These are phyloP conservation scores for Stemphylium beticola DNA, from an alignment of 2,329 filamentous ascomycete genomes.

Conservation along the genomic window DNA sequence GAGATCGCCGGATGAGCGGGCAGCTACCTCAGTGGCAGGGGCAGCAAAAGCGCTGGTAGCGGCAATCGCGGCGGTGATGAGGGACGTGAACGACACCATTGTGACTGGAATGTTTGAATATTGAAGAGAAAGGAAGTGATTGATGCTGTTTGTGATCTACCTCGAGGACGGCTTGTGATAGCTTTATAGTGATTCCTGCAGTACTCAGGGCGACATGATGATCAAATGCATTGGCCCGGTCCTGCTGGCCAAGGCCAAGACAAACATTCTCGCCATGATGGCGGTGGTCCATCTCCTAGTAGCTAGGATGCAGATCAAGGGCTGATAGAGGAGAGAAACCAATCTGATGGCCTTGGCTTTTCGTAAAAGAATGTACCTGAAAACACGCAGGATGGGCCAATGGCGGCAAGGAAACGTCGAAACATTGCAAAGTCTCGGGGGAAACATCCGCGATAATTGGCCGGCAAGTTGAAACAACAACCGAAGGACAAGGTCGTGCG, in stretches of 20 bases:
- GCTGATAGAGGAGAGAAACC: constrained; percentile 15
- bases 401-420: neutral
- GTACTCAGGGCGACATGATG: constrained; percentile 8
- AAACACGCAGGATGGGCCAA: neutral
- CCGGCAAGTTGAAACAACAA: constrained; percentile 25
- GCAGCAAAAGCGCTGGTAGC: constrained; percentile 34
- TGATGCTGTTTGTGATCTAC: constrained; percentile 16
- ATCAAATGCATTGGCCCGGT: constrained; percentile 9
- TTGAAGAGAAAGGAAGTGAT: constrained; percentile 13
- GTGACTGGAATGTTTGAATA: constrained; percentile 10
- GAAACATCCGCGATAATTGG: constrained; percentile 17
- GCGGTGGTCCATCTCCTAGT: constrained; percentile 20
- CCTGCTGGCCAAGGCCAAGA: constrained; percentile 17
- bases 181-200: constrained; percentile 25
- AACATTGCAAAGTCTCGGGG: neutral
- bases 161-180: constrained; percentile 16
- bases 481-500: constrained; percentile 20
- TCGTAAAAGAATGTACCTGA: constrained; percentile 4
- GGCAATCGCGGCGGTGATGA: constrained; percentile 34
- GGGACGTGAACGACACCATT: constrained; percentile 40
- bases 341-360: constrained; percentile 29
- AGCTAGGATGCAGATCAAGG: constrained; percentile 25
- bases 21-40: constrained; percentile 45
- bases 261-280: constrained; percentile 18
- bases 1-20: constrained; percentile 41